Base-by-base conservation (phyloP, 371 early-diverging fungal genomes). In the Agmasoma carcini region DNA sequence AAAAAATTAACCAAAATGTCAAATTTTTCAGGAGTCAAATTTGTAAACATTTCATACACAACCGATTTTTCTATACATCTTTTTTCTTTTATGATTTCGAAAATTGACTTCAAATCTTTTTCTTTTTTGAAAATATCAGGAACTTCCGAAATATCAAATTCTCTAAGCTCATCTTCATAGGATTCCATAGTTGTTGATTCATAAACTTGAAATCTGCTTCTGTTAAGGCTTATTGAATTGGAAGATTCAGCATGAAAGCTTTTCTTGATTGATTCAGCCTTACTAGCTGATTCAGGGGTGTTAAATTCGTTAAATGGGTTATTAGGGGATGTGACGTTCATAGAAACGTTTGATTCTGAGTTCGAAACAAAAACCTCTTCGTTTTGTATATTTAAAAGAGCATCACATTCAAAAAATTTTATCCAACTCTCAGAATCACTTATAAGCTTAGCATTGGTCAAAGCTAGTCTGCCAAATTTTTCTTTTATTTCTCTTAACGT, bases 1-100 rank as follows among this genome's bases (percentile, higher is more conserved):
- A 70, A 23, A 30, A 70, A 19, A 41, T 61, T 59, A 11, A 67
- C 40, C 48, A 68, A 63, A 23, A 70, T 67, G 14, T 46, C 49
- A 29, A 70, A 36, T 43, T 61, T 66, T 23, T 70, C 59, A 30
- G 11, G 39, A 3, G 54, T 29, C 0, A 60, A 34, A 26, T 25
- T 37, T 0, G 17, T 22, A 43, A 67, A 60, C 11, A n/a, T 49
- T 1, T 49, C 55, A 26, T 26, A 30, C 9, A 70, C 33, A 1
- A 63, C 57, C 12, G 66, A 64, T 14, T 63, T 26, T 6, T 36
- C 20, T 27, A 60, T 43, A 2, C 9, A 31, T 11, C 37, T 20
- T 6, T 26, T 4, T 22, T 27, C 23, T 14, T 54, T 33, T 9
- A 70, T 57, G 57, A 51, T 55, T 19, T 61, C 47, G 26, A 63